Conservation (phyloP, 2,329 filamentous ascomycete genomes). For the Colletotrichum orbiculare region DNA sequence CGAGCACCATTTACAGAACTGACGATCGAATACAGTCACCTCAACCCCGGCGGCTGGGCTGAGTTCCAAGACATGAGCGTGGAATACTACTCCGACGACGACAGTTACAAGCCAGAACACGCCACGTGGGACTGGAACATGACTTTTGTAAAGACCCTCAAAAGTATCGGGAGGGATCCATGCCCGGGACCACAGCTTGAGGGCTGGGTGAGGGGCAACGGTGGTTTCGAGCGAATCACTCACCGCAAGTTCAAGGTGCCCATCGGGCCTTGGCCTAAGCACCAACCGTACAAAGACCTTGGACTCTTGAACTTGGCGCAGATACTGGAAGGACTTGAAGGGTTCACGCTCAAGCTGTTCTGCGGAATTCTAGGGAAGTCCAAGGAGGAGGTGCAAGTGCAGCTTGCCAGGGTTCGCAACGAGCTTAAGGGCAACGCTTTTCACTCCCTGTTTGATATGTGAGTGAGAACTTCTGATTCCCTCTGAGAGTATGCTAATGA, state of each 20-base stretch:
- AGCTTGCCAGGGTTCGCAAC: slow-evolving; percentile 43
- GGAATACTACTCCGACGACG: slow-evolving; percentile 44
- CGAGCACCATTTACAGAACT: background rate
- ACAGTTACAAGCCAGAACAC: slow-evolving; percentile 39
- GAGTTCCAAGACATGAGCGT: slow-evolving; percentile 45
- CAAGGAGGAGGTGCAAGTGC: slow-evolving; percentile 41
- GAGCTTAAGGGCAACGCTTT: slow-evolving; percentile 43
- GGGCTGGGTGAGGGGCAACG: slow-evolving; percentile 43
- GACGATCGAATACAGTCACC: slow-evolving; percentile 40
- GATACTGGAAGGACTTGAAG: slow-evolving; percentile 40
- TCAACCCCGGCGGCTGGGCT: slow-evolving; percentile 50
- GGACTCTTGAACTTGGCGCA: slow-evolving; percentile 39
- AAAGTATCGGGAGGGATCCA: slow-evolving; percentile 40
- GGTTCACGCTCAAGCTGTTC: slow-evolving; percentile 42
- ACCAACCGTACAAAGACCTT: slow-evolving; percentile 44
- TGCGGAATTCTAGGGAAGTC: slow-evolving; percentile 45
- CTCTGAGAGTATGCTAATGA: too few relatives aligned
- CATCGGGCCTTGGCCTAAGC: slow-evolving; percentile 51
- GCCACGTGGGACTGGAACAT: slow-evolving; percentile 39
- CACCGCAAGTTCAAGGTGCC: slow-evolving; percentile 47
- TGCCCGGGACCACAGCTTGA: slow-evolving; percentile 41
- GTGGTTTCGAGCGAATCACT: slow-evolving; percentile 49
- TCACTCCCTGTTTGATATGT: slow-evolving; percentile 42
- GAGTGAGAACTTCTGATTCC: slow-evolving; percentile 1
- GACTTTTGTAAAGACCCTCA: slow-evolving; percentile 35